These are phyloP conservation scores for Austroboletus niveus DNA, from an alignment of 1,284 basidiomycete genomes.

Conservation along the genomic window DNA sequence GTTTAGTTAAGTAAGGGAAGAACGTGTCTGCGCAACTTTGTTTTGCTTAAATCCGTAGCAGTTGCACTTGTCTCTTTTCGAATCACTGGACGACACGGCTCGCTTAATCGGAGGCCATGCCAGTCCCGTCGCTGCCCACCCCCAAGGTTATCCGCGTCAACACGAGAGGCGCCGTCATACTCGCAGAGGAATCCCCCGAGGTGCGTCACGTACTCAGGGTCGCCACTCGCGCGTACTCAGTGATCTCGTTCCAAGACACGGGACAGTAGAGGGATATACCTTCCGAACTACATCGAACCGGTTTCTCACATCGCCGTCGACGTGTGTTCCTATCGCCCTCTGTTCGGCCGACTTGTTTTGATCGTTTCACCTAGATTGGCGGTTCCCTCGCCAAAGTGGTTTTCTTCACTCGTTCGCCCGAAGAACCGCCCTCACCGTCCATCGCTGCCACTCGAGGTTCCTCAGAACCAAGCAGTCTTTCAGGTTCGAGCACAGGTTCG, in stretches of 20 bases:
- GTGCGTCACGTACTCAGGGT: slow-evolving; percentile 42
- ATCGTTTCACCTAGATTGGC: slow-evolving; percentile 65
- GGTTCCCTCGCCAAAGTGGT: slow-evolving; percentile 98
- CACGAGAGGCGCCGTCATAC: slow-evolving; percentile 84
- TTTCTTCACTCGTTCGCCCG: slow-evolving; percentile 92
- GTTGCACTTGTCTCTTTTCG: slow-evolving; percentile 15
- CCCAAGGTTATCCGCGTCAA: slow-evolving; percentile 82
- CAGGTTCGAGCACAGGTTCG: slow-evolving; percentile 50
- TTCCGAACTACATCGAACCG: slow-evolving; percentile 94
- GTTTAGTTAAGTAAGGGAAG: neutral
- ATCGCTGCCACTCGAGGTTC: slow-evolving; percentile 56
- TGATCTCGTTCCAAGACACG: slow-evolving; percentile 57
- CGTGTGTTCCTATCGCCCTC: slow-evolving; percentile 50
- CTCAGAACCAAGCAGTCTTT: slow-evolving; percentile 42
- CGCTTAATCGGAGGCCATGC: slow-evolving; percentile 28
- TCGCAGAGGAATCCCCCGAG: slow-evolving; percentile 90
- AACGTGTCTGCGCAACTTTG: slow-evolving; percentile 10
- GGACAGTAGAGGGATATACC: slow-evolving; percentile 92
- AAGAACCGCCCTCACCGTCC: slow-evolving; percentile 71
- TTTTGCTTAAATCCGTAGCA: slow-evolving; percentile 8
- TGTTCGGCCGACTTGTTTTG: neutral
- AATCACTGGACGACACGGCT: slow-evolving; percentile 13
- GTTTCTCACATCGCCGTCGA: slow-evolving; percentile 97
- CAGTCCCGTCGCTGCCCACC: slow-evolving; percentile 51
- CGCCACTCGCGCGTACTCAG: too few relatives aligned